These are phyloP conservation scores for Vanrija sp. DNA, from an alignment of 1,284 basidiomycete species.

Conservation along the genomic window DNA sequence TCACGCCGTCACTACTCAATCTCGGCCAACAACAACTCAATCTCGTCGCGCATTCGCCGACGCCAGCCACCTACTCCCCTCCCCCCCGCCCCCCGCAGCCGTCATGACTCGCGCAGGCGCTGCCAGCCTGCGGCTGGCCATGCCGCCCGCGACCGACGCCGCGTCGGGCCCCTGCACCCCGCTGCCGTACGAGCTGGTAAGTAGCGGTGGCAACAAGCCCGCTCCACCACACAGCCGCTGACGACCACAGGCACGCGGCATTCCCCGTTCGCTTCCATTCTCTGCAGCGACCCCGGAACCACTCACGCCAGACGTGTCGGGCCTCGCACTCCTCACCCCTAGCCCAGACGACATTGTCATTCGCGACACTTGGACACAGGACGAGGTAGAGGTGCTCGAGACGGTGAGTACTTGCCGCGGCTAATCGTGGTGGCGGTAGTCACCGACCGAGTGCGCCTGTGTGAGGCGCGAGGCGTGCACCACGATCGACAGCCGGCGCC, in stretches of 20 bases:
- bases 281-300: background rate
- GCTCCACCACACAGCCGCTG: no score
- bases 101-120: slow-evolving; percentile 2
- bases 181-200: no score
- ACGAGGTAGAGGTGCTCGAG: slow-evolving; percentile 35
- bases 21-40: background rate
- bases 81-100: no score
- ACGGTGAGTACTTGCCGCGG: slow-evolving; percentile 23
- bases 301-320: slow-evolving; percentile 4
- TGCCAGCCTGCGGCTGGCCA: background rate
- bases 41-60: background rate
- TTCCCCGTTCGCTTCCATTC: no score
- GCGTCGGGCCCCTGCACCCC: slow-evolving; percentile 5
- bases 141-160: background rate
- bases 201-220: no score
- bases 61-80: no score
- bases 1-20: background rate
- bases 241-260: no score
- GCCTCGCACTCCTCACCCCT: background rate
- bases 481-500: slow-evolving; percentile 9
- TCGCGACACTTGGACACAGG: slow-evolving; percentile 30
- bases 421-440: background rate
- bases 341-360: background rate
- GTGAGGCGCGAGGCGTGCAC: background rate
- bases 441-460: no score